Conservation (phyloP, 208 protist species). For the Trichomonas gallinae region DNA sequence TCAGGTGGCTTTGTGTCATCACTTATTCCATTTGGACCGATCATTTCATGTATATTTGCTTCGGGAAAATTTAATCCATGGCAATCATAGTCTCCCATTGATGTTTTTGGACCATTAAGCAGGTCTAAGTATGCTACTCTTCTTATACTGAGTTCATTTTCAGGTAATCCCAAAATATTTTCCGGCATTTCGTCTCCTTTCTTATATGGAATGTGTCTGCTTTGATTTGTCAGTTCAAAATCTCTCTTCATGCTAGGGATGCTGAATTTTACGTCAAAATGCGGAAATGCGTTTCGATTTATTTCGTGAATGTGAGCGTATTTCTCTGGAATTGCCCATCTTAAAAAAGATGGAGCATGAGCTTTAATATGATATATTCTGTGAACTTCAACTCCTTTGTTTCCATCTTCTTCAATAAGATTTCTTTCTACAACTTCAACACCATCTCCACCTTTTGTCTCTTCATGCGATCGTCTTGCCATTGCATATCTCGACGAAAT, state of each 20-base stretch:
- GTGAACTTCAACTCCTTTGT: neutral
- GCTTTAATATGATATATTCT: neutral
- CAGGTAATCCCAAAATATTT: neutral
- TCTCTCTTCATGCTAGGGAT: neutral
- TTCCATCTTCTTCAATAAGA: neutral
- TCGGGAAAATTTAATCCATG: neutral
- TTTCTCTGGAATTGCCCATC: neutral
- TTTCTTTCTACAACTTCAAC: neutral
- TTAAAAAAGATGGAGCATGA: neutral
- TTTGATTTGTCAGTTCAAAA: neutral
- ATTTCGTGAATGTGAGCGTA: neutral
- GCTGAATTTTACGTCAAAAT: neutral
- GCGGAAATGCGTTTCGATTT: neutral
- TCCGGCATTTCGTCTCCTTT: neutral
- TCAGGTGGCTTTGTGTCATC: neutral
- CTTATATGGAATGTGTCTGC: neutral
- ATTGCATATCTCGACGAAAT: neutral
- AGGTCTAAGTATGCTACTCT: neutral
- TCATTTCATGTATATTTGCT: neutral
- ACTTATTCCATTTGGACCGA: neutral
- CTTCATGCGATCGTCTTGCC: neutral
- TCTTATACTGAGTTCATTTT: neutral
- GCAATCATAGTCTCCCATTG: neutral
- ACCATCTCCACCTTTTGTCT: neutral
- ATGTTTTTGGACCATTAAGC: neutral